Conservation (phyloP, 2,329 filamentous ascomycete species). For the Fusarium napiforme region DNA sequence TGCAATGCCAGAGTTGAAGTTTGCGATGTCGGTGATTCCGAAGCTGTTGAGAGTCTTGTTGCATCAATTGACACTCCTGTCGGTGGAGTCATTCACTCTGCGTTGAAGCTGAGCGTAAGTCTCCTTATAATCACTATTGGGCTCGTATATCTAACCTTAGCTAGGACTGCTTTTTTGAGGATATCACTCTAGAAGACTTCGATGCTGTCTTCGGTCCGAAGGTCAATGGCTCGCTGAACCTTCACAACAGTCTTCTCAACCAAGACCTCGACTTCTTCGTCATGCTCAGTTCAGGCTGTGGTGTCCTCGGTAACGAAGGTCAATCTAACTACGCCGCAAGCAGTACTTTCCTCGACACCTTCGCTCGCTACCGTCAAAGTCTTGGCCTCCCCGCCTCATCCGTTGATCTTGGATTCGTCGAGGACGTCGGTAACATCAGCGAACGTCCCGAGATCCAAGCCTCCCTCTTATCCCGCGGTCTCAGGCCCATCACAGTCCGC, state of each 20-base stretch:
- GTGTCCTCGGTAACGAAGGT: slow-evolving; percentile 36
- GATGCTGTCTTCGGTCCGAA: slow-evolving; percentile 37
- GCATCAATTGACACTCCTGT: slow-evolving; percentile 26
- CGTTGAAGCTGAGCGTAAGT: slow-evolving; percentile 37
- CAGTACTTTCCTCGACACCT: slow-evolving; percentile 40
- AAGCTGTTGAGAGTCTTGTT: slow-evolving; percentile 30
- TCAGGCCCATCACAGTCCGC: slow-evolving; percentile 39
- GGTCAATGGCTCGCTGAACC: slow-evolving; percentile 38
- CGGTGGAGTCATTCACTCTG: slow-evolving; percentile 40
- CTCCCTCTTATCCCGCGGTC: slow-evolving; percentile 32
- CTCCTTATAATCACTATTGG: too few species aligned
- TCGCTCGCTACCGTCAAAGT: slow-evolving; percentile 35
- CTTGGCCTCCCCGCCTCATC: slow-evolving; percentile 37
- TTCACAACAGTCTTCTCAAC: slow-evolving; percentile 28
- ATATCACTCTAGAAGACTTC: slow-evolving; percentile 37
- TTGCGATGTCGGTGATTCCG: slow-evolving; percentile 34
- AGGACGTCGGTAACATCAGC: slow-evolving; percentile 41
- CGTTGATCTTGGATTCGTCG: slow-evolving; percentile 37
- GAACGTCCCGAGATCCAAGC: slow-evolving; percentile 40
- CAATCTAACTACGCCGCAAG: slow-evolving; percentile 39
- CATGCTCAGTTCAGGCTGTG: slow-evolving; percentile 41
- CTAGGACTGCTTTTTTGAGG: slow-evolving; percentile 37
- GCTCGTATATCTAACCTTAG: too few species aligned
- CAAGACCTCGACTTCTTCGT: slow-evolving; percentile 40
- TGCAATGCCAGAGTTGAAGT: slow-evolving; percentile 39